Evolutionary conservation across 352 stramenopile genomes (phyloP), one percentile per base, ranked within the genome.

Genomic region (Phytopythium litorale): DNA sequence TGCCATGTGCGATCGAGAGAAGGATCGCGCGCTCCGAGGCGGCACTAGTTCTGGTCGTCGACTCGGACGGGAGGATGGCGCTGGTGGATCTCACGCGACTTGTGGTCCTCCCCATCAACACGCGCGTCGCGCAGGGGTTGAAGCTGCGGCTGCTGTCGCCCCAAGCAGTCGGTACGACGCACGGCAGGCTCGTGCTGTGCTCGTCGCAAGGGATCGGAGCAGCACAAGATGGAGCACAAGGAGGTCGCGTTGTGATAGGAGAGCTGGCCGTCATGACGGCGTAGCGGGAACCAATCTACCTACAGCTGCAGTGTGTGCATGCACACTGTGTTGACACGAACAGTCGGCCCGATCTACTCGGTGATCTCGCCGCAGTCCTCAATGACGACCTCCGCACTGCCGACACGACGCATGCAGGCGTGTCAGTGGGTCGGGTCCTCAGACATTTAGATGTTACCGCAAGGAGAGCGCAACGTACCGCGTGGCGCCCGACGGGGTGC

Each of bases 361-460:
- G 68, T 78, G 23, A 99, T 55, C 76, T 99, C 95, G 48, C 98
- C 98, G 68, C 90, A 99, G 78, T 99, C 97, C 64, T 96, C 95
- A 66, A 99, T 97, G 16, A 98, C 75, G 42, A 99, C 91, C 46
- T 72, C 56, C 0, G 67, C 62, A 33, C 81, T 87, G 49, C 12
- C 4, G 12, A 56, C 11, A 53, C 23, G 1, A 65, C 33, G 33
- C 16, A 32, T 28, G 15, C 4, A 50, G 40, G 33, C 35, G 16
- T 42, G 15, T 30, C 63, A 38, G 65, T 25, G 28, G 28, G 28
- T 32, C 28, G 28, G 28, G 28, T 32, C 28, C 28, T 32, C 28
- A 4, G 28, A 32, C 28, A 32, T 4, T 7, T 32, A 4, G 28
- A 32, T 32, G 5, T 4, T 32, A 32, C 28, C 28, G 28, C 28